Base-by-base conservation (phyloP, 768 basidiomycete genomes). In the Podaxis rugospora region DNA sequence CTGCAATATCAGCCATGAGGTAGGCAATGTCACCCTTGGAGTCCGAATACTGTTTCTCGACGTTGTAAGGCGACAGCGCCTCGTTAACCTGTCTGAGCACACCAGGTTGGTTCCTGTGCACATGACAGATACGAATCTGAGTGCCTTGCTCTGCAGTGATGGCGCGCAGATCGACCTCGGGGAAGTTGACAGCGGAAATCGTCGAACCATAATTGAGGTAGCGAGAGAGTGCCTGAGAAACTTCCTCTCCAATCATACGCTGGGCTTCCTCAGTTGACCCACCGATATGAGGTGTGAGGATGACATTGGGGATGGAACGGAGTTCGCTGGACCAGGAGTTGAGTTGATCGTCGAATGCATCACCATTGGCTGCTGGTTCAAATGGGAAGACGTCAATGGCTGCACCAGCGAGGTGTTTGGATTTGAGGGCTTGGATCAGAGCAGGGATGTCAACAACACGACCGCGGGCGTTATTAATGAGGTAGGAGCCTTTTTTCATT, bases 201-300 rank as follows among this genome's bases (percentile, higher is more conserved):
- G 93, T 92, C 25, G 94, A 88, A 54, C 97, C 97, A 70, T 88
- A 93, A 75, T 88, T 90, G 72, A 98, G 86, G 76, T 98, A 99
- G 57, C 95, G 89, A 23, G 83, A 80, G 46, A 99, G 78, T 2
- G 95, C 87, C 36, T 83, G 81, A 4, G 93, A 85, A 51, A 99
- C 97, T 74, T 99, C 97, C 61, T 93, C 88, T 13, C 97, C 97
- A 62, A 99, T 98, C 86, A 95, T 93, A 57, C 87, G 83, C 74
- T 99, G 97, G 4, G 97, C 97, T 73, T 99, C 97, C 73, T 99
- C 97, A 16, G 97, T 99, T 32, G 96, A 98, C 42, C 97, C 97
- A 61, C 97, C 97, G 68, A 99, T 98, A 71, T 99, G 97, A 21
- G 97, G 97, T 0, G 97, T 98, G 68, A 98, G 88, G 69, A 98